A percentile compares a stretch with the other conserved stretches of the same genome.
phyloP scores from a whole-genome alignment of 2,329 filamentous ascomycete genomes.

The Fusarium torreyae region DNA sequence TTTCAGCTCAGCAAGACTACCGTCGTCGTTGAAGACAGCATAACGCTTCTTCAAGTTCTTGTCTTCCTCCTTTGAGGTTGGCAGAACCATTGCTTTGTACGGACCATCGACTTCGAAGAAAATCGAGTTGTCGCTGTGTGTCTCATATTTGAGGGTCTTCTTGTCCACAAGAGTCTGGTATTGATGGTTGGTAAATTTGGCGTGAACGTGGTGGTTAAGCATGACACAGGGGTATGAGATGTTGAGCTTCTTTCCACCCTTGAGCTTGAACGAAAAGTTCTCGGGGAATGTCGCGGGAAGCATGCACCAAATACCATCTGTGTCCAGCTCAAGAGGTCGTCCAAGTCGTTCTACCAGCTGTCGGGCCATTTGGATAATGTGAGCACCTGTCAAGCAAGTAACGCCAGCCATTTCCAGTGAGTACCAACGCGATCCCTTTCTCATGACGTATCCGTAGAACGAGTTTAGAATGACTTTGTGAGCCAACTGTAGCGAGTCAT shows the following conservation, averaged over 20 bases:
- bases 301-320: constrained; percentile 99
- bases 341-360: constrained; percentile 94
- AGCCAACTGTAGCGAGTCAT: constrained; percentile 94
- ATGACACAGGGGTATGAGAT: constrained; percentile 99
- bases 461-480: constrained; percentile 99
- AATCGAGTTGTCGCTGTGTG: constrained; percentile 98
- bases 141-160: constrained; percentile 89
- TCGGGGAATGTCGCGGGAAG: constrained; percentile 96
- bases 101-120: constrained; percentile 99
- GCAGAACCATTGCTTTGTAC: constrained; percentile 96
- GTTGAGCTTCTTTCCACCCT: constrained; percentile 95
- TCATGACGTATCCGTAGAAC: constrained; percentile 99
- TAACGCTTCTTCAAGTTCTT: constrained; percentile 99
- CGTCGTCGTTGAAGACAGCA: constrained; percentile 98
- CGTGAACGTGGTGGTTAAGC: constrained; percentile 98
- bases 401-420: constrained; percentile 99
- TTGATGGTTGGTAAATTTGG: constrained; percentile 95
- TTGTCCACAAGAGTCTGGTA: constrained; percentile 91
- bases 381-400: constrained; percentile 94
- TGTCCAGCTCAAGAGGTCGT: constrained; percentile 93
- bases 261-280: constrained; percentile 94
- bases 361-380: constrained; percentile 96
- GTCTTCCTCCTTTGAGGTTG: constrained; percentile 98
- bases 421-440: constrained; percentile 98
- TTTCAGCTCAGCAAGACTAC: constrained; percentile 93